Percentiles rank a stretch among this genome's conserved stretches.
Evolutionary conservation across 768 basidiomycete genomes (phyloP).

Genomic region (Lentinula sp.): DNA sequence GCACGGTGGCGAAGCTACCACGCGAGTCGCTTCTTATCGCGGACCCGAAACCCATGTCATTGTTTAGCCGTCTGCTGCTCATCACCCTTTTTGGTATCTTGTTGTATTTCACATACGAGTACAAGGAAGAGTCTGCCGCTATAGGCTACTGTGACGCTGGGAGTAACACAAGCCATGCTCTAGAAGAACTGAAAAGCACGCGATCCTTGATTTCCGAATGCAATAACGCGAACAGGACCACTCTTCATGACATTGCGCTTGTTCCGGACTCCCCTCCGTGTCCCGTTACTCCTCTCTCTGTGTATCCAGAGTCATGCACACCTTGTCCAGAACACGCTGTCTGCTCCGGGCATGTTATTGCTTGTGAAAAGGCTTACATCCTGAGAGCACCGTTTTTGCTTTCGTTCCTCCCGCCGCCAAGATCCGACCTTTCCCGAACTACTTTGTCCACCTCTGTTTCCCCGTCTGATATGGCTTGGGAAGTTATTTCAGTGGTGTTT

Average conservation of each 20-base stretch:
- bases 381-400: conserved; percentile 58
- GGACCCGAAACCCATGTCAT: conserved; percentile 12
- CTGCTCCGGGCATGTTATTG: conserved; percentile 50
- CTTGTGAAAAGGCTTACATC: conserved; percentile 65
- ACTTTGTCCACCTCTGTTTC: conserved; percentile 34
- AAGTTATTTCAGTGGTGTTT: conserved; percentile 35
- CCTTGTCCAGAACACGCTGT: conserved; percentile 66
- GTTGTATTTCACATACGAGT: conserved; percentile 24
- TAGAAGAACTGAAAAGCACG: conserved; percentile 42
- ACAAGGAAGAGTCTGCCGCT: conserved; percentile 60
- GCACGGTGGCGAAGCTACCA: conserved; percentile 9
- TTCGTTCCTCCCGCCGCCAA: conserved; percentile 35
- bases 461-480: conserved; percentile 37
- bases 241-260: conserved; percentile 26
- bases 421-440: conserved; percentile 24
- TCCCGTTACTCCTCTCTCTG: conserved; percentile 47
- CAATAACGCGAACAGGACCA: conserved; percentile 46
- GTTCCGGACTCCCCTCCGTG: conserved; percentile 34
- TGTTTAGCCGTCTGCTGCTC: conserved; percentile 38
- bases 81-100: conserved; percentile 17
- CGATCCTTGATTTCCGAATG: conserved; percentile 48
- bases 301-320: conserved; percentile 60
- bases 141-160: conserved; percentile 77
- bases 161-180: conserved; percentile 47
- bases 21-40: not conserved